Base-by-base conservation (phyloP, 2,329 filamentous ascomycete genomes). In the Xylaria sp. region DNA sequence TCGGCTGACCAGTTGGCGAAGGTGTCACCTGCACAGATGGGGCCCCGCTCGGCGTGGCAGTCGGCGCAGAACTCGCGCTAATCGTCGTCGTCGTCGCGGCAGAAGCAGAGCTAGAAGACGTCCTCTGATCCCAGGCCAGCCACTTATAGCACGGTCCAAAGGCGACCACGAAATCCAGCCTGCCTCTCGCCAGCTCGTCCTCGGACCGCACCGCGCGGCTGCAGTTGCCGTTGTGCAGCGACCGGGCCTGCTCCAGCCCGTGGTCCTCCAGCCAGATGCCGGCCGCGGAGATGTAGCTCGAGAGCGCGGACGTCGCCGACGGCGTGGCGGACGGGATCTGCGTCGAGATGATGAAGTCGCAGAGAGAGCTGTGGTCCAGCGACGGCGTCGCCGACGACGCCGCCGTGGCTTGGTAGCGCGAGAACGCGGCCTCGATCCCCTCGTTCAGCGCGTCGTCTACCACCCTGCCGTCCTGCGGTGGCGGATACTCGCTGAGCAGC, bases 231-330 rank as follows among this genome's bases (percentile, higher is more conserved):
- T 17, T 4, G 13, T 41, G 54, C 11, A 57, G 54, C 11, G 54
- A 57, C 8, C 15, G 1, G 25, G 54, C 54, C 25, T 48, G n/a
- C 1, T 41, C 17, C 54, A 57, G 8, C 25, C 44, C 54, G 35
- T 57, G 54, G 1, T 57, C 54, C n/a, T 57, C 25, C 4, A 57
- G 23, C 54, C 54, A 57, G 35, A 57, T 57, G 44, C 54, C 54
- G 17, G 54, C 54, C 1, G 54, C 54, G 11, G 54, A 57, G 54
- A 57, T 41, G 13, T 57, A 57, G 44, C 54, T 57, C 17, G 54
- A 57, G 10, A 57, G 15, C 17, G 54, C 23, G 2, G 54, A 29
- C 31, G 44, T 49, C 27, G 5, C 44, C 1, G 54, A 57, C 7
- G 54, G 54, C 21, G 44, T 25, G 4, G 54, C 54, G n/a, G 44